phyloP scores from a whole-genome alignment of 2,329 filamentous ascomycete species.

The Colletotrichum sp. region DNA sequence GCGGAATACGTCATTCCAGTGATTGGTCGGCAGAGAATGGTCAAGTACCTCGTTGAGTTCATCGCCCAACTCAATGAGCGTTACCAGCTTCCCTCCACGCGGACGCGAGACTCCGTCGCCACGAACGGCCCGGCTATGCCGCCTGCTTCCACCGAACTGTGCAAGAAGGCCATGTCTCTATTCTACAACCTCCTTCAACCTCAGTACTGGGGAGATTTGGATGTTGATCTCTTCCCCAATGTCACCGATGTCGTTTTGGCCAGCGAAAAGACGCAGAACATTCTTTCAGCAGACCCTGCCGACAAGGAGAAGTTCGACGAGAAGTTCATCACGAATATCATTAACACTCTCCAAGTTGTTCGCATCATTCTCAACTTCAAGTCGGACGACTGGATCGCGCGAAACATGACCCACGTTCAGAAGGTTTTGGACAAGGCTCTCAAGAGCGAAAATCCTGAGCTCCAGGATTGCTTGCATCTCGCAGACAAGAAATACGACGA shows the following conservation, averaged over 20 bases:
- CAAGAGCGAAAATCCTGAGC: conserved; percentile 86
- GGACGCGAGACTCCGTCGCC: conserved; percentile 59
- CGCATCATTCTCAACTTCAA: conserved; percentile 89
- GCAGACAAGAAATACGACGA: conserved; percentile 74
- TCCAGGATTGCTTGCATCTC: conserved; percentile 90
- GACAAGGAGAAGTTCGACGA: conserved; percentile 80
- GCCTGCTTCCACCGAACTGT: conserved; percentile 74
- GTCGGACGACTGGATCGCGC: conserved; percentile 87
- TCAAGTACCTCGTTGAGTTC: conserved; percentile 95
- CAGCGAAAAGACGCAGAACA: conserved; percentile 74
- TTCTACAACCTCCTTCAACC: conserved; percentile 85
- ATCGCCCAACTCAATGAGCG: conserved; percentile 90
- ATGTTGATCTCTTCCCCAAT: conserved; percentile 89
- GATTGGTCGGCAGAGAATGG: conserved; percentile 75
- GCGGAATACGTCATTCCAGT: conserved; percentile 73
- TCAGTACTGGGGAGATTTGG: conserved; percentile 89
- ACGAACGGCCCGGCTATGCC: conserved; percentile 53
- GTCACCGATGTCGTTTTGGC: conserved; percentile 86
- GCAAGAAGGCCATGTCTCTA: conserved; percentile 82
- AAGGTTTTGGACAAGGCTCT: conserved; percentile 90
- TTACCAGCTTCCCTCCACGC: conserved; percentile 76
- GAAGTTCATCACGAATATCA: conserved; percentile 83
- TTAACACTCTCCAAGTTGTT: conserved; percentile 93
- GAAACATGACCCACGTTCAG: conserved; percentile 78
- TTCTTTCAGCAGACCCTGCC: conserved; percentile 62